Base-by-base conservation (phyloP, 2,329 filamentous ascomycete genomes). In the Fusarium sp. region DNA sequence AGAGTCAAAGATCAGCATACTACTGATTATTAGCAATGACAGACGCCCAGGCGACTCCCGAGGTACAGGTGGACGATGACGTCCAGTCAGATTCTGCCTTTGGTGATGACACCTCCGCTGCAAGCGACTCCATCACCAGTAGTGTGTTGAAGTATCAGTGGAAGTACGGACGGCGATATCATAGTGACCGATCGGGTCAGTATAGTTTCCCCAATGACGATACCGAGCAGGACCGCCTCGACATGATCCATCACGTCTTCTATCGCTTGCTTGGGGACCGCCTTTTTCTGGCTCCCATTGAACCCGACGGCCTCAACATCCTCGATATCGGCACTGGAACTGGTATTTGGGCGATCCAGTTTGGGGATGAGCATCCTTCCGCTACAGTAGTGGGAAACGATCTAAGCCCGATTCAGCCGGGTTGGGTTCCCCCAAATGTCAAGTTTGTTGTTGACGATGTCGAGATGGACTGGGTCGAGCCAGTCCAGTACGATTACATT, bases 381-480 rank as follows among this genome's bases (percentile, higher is more conserved):
- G 80, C 84, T 20, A 76, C 80, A n/a, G 79, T 85, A 0, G 62
- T 83, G 0, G 84, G 84, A 45, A 82, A 82, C 24, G 83, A 86
- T 43, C 74, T 86, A 0, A 84, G 83, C 29, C 84, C 85, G 0
- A 86, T 86, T 14, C 84, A 87, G 69, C 85, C 84, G 4, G 79
- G 80, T 11, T 85, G 83, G 81, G 85, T 91, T 2, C 90, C 90
- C 3, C 86, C 88, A 4, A 92, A 91, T 71, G 84, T 90, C 64
- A 84, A 83, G 7, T 92, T 91, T 76, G 79, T 90, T 39, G 84
- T 92, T 9, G 90, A 92, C 75, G 89, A 92, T 74, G 84, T 86
- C 20, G 88, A 91, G 75, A 84, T 88, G 37, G 84, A 88, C 2
- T 92, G 90, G 91, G 65, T 60, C 3, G 73, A 81, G 33, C 59